Base-by-base conservation (phyloP, 179 eudicot species). In the Spergularia azorica region DNA sequence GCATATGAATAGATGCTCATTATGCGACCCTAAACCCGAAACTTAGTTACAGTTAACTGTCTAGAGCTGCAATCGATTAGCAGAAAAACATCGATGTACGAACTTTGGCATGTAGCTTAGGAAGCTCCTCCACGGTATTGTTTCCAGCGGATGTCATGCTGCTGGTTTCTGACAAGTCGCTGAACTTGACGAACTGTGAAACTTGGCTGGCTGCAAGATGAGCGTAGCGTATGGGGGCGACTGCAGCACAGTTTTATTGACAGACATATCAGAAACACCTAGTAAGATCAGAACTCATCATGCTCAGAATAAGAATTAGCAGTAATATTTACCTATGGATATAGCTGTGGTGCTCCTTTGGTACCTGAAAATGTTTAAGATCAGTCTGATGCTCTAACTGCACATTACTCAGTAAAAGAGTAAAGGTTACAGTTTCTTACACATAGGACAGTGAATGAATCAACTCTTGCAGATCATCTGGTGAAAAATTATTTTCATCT, bases 401-500 rank as follows among this genome's bases (percentile, higher is more conserved):
- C 38, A 36, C 4, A 3, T 36, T 1, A 36, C 3, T 36, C 38
- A 36, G 38, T 36, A 36, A 36, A 36, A 36, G 38, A 36, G 38
- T 36, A 36, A 36, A 36, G 3, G 4, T 36, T 36, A 66, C 64
- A 2, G 17, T 14, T 10, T 46, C 80, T 54, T 71, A 77, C 80
- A 77, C 80, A 38, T 77, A 77, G 14, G 76, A 77, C 9, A 77
- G 76, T 9, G 76, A 71, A 63, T 77, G 76, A 63, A 77, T 56
- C 55, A 77, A 55, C 62, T 71, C 80, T 66, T 77, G 76, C 26
- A 77, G 41, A n/a, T 63, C 76, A 38, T 77, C 76, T 15, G 80
- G 17, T 51, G 80, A 71, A 16, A 71, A 62, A 5, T 76, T 71
- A 3, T 54, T 43, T 65, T 78, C 58, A 55, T 65, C 81, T 0